Evolutionary conservation across 192 early-diverging fungal genomes (phyloP).

Genomic region (Phlyctochytrium planicorne): DNA sequence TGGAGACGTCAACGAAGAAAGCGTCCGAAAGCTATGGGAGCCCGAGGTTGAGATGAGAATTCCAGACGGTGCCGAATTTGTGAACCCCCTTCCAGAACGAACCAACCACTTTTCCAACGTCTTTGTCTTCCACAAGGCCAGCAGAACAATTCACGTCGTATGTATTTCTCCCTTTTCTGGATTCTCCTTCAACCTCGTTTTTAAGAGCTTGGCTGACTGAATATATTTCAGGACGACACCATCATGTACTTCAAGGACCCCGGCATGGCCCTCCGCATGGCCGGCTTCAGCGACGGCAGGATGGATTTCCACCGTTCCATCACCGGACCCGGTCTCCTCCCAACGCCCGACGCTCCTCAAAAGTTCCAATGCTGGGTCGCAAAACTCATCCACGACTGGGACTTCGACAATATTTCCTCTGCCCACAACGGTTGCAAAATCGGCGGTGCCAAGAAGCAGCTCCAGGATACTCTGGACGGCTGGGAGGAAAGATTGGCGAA

Average conservation of each 20-base stretch:
- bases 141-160: constrained; percentile 1
- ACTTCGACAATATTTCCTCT: constrained; percentile 24
- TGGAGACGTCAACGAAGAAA: constrained; percentile 8
- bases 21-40: not conserved
- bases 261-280: not conserved
- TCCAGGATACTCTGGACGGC: not conserved
- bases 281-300: constrained; percentile 13
- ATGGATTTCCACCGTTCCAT: constrained; percentile 24
- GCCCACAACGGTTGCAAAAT: constrained; percentile 25
- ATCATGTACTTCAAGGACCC: constrained; percentile 10
- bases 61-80: constrained; percentile 20
- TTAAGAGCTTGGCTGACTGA: not conserved
- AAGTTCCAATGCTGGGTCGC: constrained; percentile 17
- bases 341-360: constrained; percentile 11
- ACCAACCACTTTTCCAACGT: constrained; percentile 25
- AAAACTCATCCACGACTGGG: constrained; percentile 21
- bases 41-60: constrained; percentile 20
- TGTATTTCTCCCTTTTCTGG: constrained; percentile 2
- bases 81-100: constrained; percentile 13
- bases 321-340: not conserved
- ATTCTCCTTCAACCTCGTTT: not conserved
- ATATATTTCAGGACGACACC: constrained; percentile 20
- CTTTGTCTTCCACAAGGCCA: constrained; percentile 13
- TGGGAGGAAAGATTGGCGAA: not conserved
- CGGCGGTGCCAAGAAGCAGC: constrained; percentile 13